These are phyloP conservation scores for Fusarium pseudograminearum DNA, from an alignment of 2,329 filamentous ascomycete species.

Conservation along the genomic window DNA sequence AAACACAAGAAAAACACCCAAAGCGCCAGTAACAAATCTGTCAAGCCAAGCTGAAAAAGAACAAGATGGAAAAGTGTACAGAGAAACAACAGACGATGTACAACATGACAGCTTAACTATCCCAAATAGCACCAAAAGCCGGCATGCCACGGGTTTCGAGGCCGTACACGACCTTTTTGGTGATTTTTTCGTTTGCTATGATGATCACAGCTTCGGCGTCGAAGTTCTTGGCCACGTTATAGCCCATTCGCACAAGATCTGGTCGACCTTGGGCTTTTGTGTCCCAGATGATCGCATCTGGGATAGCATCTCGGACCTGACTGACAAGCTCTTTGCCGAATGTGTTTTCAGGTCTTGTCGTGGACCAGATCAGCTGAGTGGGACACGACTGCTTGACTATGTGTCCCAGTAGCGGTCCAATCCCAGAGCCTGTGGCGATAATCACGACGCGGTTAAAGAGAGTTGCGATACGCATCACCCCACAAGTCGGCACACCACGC, in stretches of 20 bases:
- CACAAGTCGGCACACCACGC: constrained; percentile 73
- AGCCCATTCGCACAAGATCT: constrained; percentile 64
- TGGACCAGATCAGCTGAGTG: constrained; percentile 76
- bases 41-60: not conserved
- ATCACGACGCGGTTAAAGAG: constrained; percentile 75
- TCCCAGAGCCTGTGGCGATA: constrained; percentile 79
- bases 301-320: constrained; percentile 68
- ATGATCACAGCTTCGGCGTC: constrained; percentile 77
- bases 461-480: constrained; percentile 74
- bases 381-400: constrained; percentile 64
- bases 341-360: constrained; percentile 69
- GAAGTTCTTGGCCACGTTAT: constrained; percentile 67
- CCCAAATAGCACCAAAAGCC: constrained; percentile 81
- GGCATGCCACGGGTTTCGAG: constrained; percentile 74
- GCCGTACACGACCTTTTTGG: constrained; percentile 75
- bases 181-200: constrained; percentile 77
- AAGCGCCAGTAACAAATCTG: constrained; percentile 5
- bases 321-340: constrained; percentile 70
- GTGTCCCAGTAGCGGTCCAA: constrained; percentile 74
- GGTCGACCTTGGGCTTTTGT: constrained; percentile 70
- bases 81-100: constrained; percentile 5
- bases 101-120: constrained; percentile 56
- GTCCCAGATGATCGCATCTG: constrained; percentile 75
- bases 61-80: not conserved
- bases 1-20: not conserved